Evolutionary conservation across 148 eudicot species (phyloP), one percentile per base, ranked within the genome.

Genomic region (Nepenthes gracilis): DNA sequence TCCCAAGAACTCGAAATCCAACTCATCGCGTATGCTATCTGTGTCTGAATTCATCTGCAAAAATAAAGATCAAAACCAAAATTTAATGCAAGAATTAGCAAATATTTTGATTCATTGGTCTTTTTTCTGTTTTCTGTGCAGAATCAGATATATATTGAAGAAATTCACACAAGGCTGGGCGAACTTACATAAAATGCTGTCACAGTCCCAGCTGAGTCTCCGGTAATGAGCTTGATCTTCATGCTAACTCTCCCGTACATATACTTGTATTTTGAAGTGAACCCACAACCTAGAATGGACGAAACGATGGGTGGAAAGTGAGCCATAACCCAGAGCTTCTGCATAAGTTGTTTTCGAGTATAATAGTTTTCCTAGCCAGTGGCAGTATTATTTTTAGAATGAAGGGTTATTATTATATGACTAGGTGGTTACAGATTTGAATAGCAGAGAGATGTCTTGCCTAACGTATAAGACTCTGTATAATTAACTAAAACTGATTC

Each of bases 181-280:
- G 1, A 38, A 69, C 90, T 47, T 62, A 87, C 97, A 33, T 90
- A 90, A 51, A 87, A 90, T 7, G 97, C 95, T n/a, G 97, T 85
- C 52, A 90, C 97, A 2, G 97, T 90, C 55, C 97, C 97, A 0
- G 97, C 97, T 36, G 95, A 87, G 59, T 90, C 97, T 37, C 97
- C 97, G 0, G 85, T 82, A 8, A 90, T 70, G 32, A 90, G 92
- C 71, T 90, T 90, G 73, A 90, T 85, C 75, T 80, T 85, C 87
- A 90, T 81, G 80, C 95, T 85, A 33, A 87, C 85, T 23, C 80
- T 77, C 54, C 97, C 97, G 49, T 67, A 87, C 62, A 83, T 54
- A 64, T 90, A 90, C 57, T 87, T 60, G 36, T 72, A 61, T 68
- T 81, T 90, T 15, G 97, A 90, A 12, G 89, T 83, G 57, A 90